Base-by-base conservation (phyloP, 768 basidiomycete species). In the Imleria badia region DNA sequence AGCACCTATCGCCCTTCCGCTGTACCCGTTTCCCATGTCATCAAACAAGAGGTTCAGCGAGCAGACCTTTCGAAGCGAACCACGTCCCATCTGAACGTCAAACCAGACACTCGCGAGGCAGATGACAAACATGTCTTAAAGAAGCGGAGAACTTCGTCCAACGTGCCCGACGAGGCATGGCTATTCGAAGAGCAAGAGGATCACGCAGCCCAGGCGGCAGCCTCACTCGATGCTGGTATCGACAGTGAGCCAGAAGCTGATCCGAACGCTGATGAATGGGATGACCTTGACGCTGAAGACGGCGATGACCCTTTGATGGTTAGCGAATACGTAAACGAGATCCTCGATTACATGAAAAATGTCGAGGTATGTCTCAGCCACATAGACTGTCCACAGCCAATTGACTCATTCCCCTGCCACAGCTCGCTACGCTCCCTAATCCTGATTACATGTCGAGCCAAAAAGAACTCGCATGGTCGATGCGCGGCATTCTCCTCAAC, bases 241-340 rank as follows among this genome's bases (percentile, higher is more conserved):
- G 74, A 83, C 31, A 75, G 74, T 13, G 82, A 84, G 56, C 68
- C 64, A 4, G 89, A 89, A 66, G 85, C 82, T 6, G 86, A 87
- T 60, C 85, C 85, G 3, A 77, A 87, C 52, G 78, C 77, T 58
- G 60, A 75, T 65, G 75, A 79, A 66, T 98, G 94, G 95, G 89
- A 89, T 29, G 96, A 98, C 65, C 80, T 98, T 17, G 94, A 98
- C 60, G 85, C 83, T 1, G 94, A 95, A 22, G 95, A 98, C 68
- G 83, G 77, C 49, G 93, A 94, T 47, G 96, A 99, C 66, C 97
- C 96, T 14, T 78, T 92, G 56, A 98, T 98, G 95, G 95, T 97
- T 60, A 89, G 87, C 74, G 93, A 98, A 72, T 99, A 99, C 66
- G 95, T 97, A 47, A 78, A 78, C 26, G 97, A 98, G 54, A 94